Evolutionary conservation across 1,284 basidiomycete species (phyloP).

Genomic region (Meripilus lineatus): DNA sequence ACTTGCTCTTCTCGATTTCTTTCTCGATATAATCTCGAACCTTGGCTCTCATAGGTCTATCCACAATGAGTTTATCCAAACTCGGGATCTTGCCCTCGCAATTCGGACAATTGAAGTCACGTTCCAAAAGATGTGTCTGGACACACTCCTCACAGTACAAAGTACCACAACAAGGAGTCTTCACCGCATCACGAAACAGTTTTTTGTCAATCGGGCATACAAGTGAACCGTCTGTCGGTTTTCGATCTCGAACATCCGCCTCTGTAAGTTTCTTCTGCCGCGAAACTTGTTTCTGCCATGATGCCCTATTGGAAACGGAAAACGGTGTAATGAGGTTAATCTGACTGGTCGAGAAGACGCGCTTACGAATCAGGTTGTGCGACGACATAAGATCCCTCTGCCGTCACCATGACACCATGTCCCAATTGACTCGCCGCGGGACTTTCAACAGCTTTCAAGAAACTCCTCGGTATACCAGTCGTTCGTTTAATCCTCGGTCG

Average conservation of each 20-base stretch:
- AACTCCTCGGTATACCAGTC: slow-evolving; percentile 96
- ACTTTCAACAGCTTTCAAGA: slow-evolving; percentile 94
- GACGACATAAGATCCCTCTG: slow-evolving; percentile 93
- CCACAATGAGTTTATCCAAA: slow-evolving; percentile 77
- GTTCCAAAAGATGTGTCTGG: slow-evolving; percentile 84
- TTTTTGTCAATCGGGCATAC: slow-evolving; percentile 87
- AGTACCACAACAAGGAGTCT: slow-evolving; percentile 87
- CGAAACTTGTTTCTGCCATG: slow-evolving; percentile 90
- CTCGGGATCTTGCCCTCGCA: slow-evolving; percentile 84
- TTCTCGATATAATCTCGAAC: slow-evolving; percentile 80
- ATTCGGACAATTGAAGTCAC: slow-evolving; percentile 88
- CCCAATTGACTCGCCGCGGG: slow-evolving; percentile 70
- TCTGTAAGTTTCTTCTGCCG: slow-evolving; percentile 76
- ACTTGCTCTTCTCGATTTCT: slow-evolving; percentile 79
- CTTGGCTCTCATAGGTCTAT: slow-evolving; percentile 73
- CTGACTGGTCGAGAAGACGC: slow-evolving; percentile 1
- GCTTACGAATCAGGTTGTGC: slow-evolving; percentile 90
- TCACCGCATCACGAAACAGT: slow-evolving; percentile 85
- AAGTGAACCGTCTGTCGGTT: slow-evolving; percentile 74
- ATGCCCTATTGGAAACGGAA: slow-evolving; percentile 46
- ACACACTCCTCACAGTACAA: slow-evolving; percentile 96
- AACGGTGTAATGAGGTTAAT: slow-evolving; percentile 7
- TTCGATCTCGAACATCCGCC: slow-evolving; percentile 80
- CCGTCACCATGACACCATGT: slow-evolving; percentile 93
- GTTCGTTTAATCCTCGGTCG: slow-evolving; percentile 95